A percentile compares a stretch with the other conserved stretches of the same genome.
Conservation (phyloP, 1,139 yeast genomes). For the Taphrina communis region DNA sequence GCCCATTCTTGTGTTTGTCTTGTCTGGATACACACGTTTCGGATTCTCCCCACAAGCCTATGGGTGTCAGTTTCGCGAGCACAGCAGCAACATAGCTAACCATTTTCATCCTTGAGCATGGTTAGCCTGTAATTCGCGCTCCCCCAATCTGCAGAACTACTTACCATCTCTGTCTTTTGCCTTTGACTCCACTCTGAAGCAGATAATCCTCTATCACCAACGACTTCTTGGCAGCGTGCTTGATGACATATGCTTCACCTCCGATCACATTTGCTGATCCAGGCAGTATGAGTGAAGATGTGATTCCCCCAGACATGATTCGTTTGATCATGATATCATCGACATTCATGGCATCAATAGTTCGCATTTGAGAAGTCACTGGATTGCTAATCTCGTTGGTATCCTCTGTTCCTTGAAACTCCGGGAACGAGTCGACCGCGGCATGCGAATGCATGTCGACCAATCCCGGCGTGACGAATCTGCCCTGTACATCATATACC, state of each 20-base stretch:
- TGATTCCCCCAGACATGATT: constrained; percentile 31
- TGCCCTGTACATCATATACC: constrained; percentile 18
- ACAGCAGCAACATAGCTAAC: neutral
- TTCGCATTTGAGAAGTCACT: constrained; percentile 29
- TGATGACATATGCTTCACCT: constrained; percentile 32
- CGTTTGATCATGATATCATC: constrained; percentile 27
- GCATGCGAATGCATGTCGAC: constrained; percentile 36
- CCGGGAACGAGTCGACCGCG: constrained; percentile 13
- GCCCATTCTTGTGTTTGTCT: constrained; percentile 26
- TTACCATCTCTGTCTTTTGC: constrained; percentile 28
- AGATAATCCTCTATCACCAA: constrained; percentile 20
- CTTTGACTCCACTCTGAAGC: constrained; percentile 12
- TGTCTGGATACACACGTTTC: constrained; percentile 25
- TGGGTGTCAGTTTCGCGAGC: neutral
- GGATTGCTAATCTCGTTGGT: constrained; percentile 23
- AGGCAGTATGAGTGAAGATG: constrained; percentile 22
- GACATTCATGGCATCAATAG: constrained; percentile 19
- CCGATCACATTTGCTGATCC: constrained; percentile 35
- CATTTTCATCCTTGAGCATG: constrained; percentile 4
- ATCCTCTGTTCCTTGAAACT: constrained; percentile 17
- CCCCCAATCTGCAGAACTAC: neutral
- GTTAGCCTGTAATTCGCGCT: neutral
- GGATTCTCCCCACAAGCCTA: constrained; percentile 37
- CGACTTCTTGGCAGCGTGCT: constrained; percentile 17
- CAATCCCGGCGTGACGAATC: constrained; percentile 30